phyloP scores from a whole-genome alignment of 1,139 yeast species.

The Yamadazyma friedrichii region DNA sequence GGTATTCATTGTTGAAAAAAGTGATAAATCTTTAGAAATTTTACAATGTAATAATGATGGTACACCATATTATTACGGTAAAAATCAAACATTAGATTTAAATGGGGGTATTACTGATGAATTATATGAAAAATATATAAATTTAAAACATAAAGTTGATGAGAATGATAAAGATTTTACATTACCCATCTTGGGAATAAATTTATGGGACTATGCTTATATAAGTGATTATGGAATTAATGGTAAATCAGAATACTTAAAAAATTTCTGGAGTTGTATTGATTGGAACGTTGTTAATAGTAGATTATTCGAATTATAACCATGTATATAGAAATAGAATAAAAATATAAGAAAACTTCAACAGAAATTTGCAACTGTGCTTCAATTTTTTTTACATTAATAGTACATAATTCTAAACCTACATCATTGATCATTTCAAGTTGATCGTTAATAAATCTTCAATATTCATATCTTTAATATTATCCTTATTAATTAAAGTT shows the following conservation, averaged over 20 bases:
- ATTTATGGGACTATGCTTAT: slow-evolving; percentile 88
- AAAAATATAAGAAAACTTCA: neutral
- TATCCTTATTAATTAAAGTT: slow-evolving; percentile 19
- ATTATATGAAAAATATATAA: slow-evolving; percentile 48
- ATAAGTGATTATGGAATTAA: slow-evolving; percentile 77
- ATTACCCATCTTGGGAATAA: slow-evolving; percentile 76
- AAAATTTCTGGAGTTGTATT: slow-evolving; percentile 73
- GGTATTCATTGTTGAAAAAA: slow-evolving; percentile 80
- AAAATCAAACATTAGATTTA: slow-evolving; percentile 74
- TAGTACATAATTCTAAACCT: neutral
- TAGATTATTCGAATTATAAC: slow-evolving; percentile 48
- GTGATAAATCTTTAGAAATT: slow-evolving; percentile 63
- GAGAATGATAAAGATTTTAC: slow-evolving; percentile 59
- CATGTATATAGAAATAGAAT: slow-evolving; percentile 10
- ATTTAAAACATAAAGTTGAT: slow-evolving; percentile 45
- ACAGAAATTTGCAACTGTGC: too few relatives aligned
- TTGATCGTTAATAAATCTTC: slow-evolving; percentile 15
- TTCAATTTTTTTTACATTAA: neutral
- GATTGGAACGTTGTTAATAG: slow-evolving; percentile 84
- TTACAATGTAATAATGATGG: slow-evolving; percentile 80
- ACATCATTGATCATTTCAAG: slow-evolving; percentile 4
- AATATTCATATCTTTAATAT: slow-evolving; percentile 8
- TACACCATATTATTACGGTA: slow-evolving; percentile 79
- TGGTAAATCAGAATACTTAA: slow-evolving; percentile 73
- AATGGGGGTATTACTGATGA: slow-evolving; percentile 64